Evolutionary conservation across 805 yeast species (phyloP).

Genomic region (Wickerhamiella cacticola): DNA sequence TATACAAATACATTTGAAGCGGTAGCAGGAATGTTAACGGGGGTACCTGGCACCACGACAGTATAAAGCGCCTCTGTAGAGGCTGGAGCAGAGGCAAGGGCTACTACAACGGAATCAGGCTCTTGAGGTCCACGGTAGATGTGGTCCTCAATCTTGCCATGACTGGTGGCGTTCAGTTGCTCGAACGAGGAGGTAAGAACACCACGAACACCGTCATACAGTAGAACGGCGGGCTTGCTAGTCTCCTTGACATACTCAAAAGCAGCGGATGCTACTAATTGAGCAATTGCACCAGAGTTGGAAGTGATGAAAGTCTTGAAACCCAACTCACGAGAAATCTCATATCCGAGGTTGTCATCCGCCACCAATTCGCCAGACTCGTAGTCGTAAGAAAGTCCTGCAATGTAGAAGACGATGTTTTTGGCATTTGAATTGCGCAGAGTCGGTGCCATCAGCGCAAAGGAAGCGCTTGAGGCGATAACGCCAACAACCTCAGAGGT

Average conservation of each 20-base stretch:
- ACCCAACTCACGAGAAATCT: constrained; percentile 49
- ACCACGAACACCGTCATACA: constrained; percentile 70
- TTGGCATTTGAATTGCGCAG: constrained; percentile 15
- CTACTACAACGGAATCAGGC: constrained; percentile 66
- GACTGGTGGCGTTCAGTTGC: neutral
- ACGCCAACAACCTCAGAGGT: constrained; percentile 30
- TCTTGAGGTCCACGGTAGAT: constrained; percentile 54
- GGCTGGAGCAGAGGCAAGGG: constrained; percentile 41
- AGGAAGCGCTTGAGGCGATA: constrained; percentile 54
- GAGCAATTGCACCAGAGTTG: constrained; percentile 47
- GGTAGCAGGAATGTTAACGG: constrained; percentile 41
- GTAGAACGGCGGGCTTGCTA: constrained; percentile 49
- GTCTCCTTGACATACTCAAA: constrained; percentile 47
- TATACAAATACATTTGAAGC: constrained; percentile 27
- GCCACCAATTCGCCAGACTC: constrained; percentile 41
- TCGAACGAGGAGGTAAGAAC: constrained; percentile 35
- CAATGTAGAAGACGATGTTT: constrained; percentile 47
- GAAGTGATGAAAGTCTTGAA: constrained; percentile 58
- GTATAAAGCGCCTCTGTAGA: constrained; percentile 3
- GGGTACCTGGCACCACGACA: constrained; percentile 6
- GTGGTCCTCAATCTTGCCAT: constrained; percentile 41
- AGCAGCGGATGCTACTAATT: constrained; percentile 38
- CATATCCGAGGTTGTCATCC: constrained; percentile 51
- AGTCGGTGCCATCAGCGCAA: constrained; percentile 58
- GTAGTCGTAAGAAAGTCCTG: constrained; percentile 62